Conservation (phyloP, 2,329 filamentous ascomycete genomes). For the Arthrobotrys pseudoclavata region DNA sequence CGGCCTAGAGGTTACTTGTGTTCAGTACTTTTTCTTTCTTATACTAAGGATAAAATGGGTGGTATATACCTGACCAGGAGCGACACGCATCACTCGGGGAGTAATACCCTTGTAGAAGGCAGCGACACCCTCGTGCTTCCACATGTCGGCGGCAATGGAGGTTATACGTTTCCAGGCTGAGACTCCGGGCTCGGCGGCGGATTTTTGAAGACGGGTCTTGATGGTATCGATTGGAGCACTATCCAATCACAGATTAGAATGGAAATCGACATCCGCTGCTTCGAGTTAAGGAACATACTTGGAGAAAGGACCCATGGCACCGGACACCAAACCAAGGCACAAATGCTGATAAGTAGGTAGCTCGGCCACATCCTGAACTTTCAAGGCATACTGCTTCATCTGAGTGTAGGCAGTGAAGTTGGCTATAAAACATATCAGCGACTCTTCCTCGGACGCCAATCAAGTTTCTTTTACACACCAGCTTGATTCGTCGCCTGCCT, state of each 20-base stretch:
- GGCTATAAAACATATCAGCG: conserved; percentile 65
- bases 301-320: conserved; percentile 94
- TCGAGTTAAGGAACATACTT: conserved; percentile 66
- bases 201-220: conserved; percentile 95
- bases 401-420: conserved; percentile 99
- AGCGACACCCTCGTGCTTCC: conserved; percentile 91
- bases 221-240: conserved; percentile 98
- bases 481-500: conserved; percentile 97
- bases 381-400: conserved; percentile 83
- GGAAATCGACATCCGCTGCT: background rate
- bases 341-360: conserved; percentile 92
- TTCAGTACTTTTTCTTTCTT: background rate
- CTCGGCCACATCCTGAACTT: conserved; percentile 75
- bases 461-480: conserved; percentile 65
- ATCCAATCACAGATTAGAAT: background rate
- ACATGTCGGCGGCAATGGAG: conserved; percentile 84
- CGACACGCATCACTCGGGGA: conserved; percentile 95
- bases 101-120: conserved; percentile 99
- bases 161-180: conserved; percentile 84
- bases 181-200: conserved; percentile 83
- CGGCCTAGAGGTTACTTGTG: conserved; percentile 65
- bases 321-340: conserved; percentile 87
- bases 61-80: conserved; percentile 81
- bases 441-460: background rate
- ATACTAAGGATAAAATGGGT: background rate